A percentile compares a stretch with the other conserved stretches of the same genome.
Evolutionary conservation across 306 rosid genomes (phyloP).

Genomic region (Cicer arietinum): DNA sequence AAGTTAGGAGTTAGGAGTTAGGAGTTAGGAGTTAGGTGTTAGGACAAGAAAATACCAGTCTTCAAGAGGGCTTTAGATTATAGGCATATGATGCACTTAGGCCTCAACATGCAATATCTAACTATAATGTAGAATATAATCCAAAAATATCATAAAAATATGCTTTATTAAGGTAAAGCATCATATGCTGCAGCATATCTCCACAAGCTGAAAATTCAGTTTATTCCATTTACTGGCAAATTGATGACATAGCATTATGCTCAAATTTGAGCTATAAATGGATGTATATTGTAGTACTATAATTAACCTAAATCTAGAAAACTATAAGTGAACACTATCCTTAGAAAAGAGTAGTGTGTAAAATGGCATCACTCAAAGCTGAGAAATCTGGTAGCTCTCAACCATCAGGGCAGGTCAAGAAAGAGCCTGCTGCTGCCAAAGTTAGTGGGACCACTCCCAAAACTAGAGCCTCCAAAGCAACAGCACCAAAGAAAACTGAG

Average conservation of each 20-base stretch:
- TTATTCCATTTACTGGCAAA: conserved; percentile 53
- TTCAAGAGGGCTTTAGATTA: conserved; percentile 32
- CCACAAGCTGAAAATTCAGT: conserved; percentile 42
- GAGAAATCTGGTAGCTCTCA: conserved; percentile 52
- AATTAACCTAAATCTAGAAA: conserved; percentile 46
- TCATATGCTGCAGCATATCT: conserved; percentile 56
- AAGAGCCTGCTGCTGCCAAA: conserved; percentile 59
- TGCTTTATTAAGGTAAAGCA: conserved; percentile 49
- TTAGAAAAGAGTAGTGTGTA: conserved; percentile 18
- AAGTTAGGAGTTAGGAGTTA: too few relatives aligned
- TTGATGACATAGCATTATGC: conserved; percentile 38
- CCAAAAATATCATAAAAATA: conserved; percentile 45
- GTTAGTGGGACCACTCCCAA: conserved; percentile 51
- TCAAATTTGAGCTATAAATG: conserved; percentile 60
- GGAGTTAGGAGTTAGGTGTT: not conserved
- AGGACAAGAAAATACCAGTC: conserved; percentile 39
- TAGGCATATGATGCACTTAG: conserved; percentile 25
- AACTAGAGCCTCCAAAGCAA: conserved; percentile 62
- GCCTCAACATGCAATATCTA: conserved; percentile 17
- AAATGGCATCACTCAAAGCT: conserved; percentile 70
- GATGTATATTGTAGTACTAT: conserved; percentile 25
- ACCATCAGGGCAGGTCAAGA: conserved; percentile 52
- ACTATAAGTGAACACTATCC: conserved; percentile 13
- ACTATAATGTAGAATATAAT: conserved; percentile 47
- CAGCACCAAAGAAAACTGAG: conserved; percentile 65